Conservation (phyloP, 192 early-diverging fungal genomes). For the Phycomyces nitens region DNA sequence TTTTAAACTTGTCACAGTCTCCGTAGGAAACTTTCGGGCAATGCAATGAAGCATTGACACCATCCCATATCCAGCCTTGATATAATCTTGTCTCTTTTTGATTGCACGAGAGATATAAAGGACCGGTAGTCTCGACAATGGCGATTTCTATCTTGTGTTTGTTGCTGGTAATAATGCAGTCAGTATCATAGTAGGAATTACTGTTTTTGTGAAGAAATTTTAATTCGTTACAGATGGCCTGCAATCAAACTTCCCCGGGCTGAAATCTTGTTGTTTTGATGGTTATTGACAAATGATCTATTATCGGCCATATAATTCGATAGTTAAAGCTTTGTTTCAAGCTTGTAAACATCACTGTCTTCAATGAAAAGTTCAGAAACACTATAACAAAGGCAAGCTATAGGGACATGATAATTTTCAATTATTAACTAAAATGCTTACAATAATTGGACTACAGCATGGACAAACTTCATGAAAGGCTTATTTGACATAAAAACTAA, state of each 20-base stretch:
- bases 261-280: constrained; percentile 11
- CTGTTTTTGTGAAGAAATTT: constrained; percentile 1
- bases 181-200: constrained; percentile 4
- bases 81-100: constrained; percentile 7
- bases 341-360: constrained; percentile 6
- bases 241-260: constrained; percentile 6
- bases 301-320: constrained; percentile 10
- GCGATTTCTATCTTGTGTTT: constrained; percentile 11
- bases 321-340: constrained; percentile 4
- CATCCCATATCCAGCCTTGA: constrained; percentile 2
- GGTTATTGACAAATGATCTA: constrained; percentile 1
- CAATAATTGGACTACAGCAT: constrained; percentile 4
- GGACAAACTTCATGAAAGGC: constrained; percentile 7
- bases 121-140: constrained; percentile 1
- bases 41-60: constrained; percentile 7
- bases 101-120: not conserved
- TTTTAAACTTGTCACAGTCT: constrained; percentile 5
- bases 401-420: constrained; percentile 3
- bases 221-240: constrained; percentile 1
- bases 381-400: constrained; percentile 8
- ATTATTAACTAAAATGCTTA: constrained; percentile 4
- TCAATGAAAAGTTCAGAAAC: constrained; percentile 4
- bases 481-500: constrained; percentile 10
- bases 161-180: constrained; percentile 4
- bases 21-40: constrained; percentile 5